Evolutionary conservation across 2,329 filamentous ascomycete genomes (phyloP), one percentile per base, ranked within the genome.

Genomic region (Whalleya microplaca): DNA sequence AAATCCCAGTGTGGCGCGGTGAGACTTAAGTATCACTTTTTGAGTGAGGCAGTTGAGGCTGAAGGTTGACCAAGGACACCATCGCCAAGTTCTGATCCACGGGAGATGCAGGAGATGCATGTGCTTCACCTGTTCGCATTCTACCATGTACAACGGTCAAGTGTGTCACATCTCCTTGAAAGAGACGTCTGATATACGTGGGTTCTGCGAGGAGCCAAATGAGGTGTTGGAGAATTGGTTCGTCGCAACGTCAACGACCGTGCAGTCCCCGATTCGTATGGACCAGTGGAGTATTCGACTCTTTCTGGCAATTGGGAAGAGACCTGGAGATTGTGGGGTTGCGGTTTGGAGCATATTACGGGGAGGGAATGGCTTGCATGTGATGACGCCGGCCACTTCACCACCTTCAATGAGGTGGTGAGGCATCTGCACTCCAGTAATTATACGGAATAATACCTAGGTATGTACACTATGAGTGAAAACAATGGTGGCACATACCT

Each of bases 251-350:
- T 51, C 44, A 45, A 62, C 55, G 46, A 58, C 40, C 53, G 54
- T 58, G 19, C 21, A 58, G 46, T n/a, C 52, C 60, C 55, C 46
- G 53, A 61, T 58, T 61, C 43, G 60, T 58, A 61, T 18, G 55
- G 23, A 44, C 54, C 55, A 56, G 55, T 63, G 57, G 57, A 63
- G 57, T 32, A 53, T 45, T 48, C 55, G 53, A 21, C 60, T 44
- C 18, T 12, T 58, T 63, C 54, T 44, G 55, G 60, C 43, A 48
- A 58, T 48, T 52, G 23, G 52, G 19, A 40, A 56, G 40, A 45
- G 19, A 53, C 55, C 56, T 63, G 55, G 60, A 55, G 46, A 49
- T 46, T 56, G 57, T 60, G 52, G 57, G 60, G 60, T 61, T 56
- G 44, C 58, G 59, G 45, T 58, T 49, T 49, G 49, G 60, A 56